Percentiles rank a stretch among this genome's conserved stretches.
Conservation (phyloP, 2,329 filamentous ascomycete genomes). For the Microsporum ferrugineum region DNA sequence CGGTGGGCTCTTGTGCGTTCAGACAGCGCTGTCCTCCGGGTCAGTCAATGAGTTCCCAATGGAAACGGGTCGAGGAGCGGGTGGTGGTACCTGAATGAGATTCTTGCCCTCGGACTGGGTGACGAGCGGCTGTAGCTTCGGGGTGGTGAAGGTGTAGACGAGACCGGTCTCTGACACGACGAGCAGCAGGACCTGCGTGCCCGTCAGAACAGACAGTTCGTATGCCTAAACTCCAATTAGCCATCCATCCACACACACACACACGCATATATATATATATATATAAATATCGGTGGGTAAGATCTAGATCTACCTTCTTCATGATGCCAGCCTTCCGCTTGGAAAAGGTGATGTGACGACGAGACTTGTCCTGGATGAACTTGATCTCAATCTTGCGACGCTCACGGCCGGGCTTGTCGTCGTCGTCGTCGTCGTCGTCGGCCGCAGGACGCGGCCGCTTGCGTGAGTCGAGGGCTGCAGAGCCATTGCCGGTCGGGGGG, state of each 20-base stretch:
- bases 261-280: background rate
- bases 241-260: background rate
- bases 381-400: constrained; percentile 99
- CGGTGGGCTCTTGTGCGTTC: constrained; percentile 85
- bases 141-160: constrained; percentile 96
- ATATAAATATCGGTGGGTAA: background rate
- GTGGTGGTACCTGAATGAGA: constrained; percentile 72
- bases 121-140: constrained; percentile 93
- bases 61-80: background rate
- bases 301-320: constrained; percentile 68
- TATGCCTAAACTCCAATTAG: constrained; percentile 58
- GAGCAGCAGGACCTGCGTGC: constrained; percentile 90
- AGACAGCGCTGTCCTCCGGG: constrained; percentile 61
- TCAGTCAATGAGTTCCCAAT: constrained; percentile 13
- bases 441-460: constrained; percentile 75
- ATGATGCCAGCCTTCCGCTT: constrained; percentile 99
- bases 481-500: constrained; percentile 59
- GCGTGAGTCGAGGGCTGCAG: constrained; percentile 54
- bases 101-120: constrained; percentile 99
- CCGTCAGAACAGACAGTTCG: constrained; percentile 91
- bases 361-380: constrained; percentile 99
- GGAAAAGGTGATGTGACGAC: constrained; percentile 97
- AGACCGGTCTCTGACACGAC: constrained; percentile 95
- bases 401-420: constrained; percentile 95
- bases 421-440: constrained; percentile 89